Base-by-base conservation (phyloP, 1,139 yeast species). In the Tardiomyces blankii region DNA sequence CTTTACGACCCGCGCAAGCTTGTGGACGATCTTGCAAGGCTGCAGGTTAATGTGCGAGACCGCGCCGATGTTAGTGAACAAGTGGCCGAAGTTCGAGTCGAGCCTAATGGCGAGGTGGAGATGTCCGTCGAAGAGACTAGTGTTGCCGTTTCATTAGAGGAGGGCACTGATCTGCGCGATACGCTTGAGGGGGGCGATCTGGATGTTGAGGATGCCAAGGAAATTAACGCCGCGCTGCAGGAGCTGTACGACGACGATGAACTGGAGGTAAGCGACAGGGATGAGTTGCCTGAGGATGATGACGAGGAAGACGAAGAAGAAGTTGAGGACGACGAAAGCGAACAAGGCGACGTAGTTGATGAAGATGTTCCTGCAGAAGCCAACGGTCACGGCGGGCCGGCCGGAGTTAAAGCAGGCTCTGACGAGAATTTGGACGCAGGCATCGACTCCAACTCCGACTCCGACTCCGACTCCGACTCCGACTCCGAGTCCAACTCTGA, bases 1-100 rank as follows among this genome's bases (percentile, higher is more conserved):
- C n/a, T 8, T 18, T 42, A 44, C 23, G 44, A 42, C 8, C 42
- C 44, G n/a, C 18, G 18, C 5, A 18, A 18, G 38, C 12, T 41
- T 3, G 18, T 32, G 8, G 18, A 18, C n/a, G 33, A 33, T 13
- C 33, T 41, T 28, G 38, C 35, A 3, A 30, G 9, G 35, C 35
- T 30, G 16, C n/a, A 30, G 35, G 16, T 30, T 5, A 21, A 21
- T 7, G 25, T 4, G 4, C 25, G 25, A 4, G 25, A 21, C 25
- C 25, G 7, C 25, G 25, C 7, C 25, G 25, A 5, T 4, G 25
- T 21, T 4, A 21, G 7, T 21, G 25, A 21, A 21, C 7, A 21
- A 7, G 7, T 7, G 25, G 25, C 25, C 4, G 7, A 21, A 7
- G 25, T 21, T 4, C 25, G 7, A 7, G 25, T 7, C 7, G 25